A percentile compares a stretch with the other conserved stretches of the same genome.
Conservation (phyloP, 768 basidiomycete species). For the Cantharellus anzutake region DNA sequence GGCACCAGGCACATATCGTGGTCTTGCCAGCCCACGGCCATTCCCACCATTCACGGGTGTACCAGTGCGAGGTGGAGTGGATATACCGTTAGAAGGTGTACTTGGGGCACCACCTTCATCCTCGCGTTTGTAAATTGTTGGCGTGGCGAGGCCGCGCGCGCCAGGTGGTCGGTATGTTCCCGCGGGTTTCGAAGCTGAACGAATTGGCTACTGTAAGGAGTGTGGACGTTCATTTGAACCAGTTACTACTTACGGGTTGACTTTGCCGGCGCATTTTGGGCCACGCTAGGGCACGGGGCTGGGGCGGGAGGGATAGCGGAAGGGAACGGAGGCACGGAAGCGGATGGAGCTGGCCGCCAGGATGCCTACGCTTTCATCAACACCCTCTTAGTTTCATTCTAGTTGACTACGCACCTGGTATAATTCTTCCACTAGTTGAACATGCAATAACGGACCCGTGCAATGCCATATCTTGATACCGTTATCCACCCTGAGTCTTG, state of each 20-base stretch:
- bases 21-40: conserved; percentile 13
- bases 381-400: no score
- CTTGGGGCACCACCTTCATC: conserved; percentile 62
- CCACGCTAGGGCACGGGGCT: conserved; percentile 18
- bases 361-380: no score
- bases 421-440: conserved; percentile 68
- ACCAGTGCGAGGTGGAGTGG: conserved; percentile 32
- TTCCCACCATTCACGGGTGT: conserved; percentile 11
- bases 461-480: conserved; percentile 95
- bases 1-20: conserved; percentile 58
- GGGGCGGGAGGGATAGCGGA: conserved; percentile 49
- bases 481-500: conserved; percentile 89
- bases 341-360: conserved; percentile 18
- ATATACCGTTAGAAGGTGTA: conserved; percentile 24
- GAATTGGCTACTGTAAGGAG: not conserved
- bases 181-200: conserved; percentile 35
- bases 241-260: conserved; percentile 18
- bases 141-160: conserved; percentile 74
- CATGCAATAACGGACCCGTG: conserved; percentile 67
- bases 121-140: conserved; percentile 76
- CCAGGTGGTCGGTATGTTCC: conserved; percentile 92
- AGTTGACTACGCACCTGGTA: conserved; percentile 38
- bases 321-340: conserved; percentile 38
- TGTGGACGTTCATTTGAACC: not conserved
- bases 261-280: conserved; percentile 31